Evolutionary conservation across 495 filamentous ascomycete genomes (phyloP), one percentile per base, ranked within the genome.

Genomic region (Gamarada debralockiae): DNA sequence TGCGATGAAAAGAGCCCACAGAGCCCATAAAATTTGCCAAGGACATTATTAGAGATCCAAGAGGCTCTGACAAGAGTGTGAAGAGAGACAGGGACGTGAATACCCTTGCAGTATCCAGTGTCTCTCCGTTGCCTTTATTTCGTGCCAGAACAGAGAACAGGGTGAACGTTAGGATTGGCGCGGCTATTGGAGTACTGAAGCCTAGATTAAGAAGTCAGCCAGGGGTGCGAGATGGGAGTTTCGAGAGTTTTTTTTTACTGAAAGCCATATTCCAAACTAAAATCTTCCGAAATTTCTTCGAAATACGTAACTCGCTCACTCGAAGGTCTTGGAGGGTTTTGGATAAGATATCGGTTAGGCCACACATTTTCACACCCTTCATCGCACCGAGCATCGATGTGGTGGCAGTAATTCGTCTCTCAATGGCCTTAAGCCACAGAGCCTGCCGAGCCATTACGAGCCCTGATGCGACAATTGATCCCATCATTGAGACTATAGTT

Each of bases 391-490:
- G 59, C 56, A 64, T 65, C 13, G 51, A 53, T 3, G 61, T 52
- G 0, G 66, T 69, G 40, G 39, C 25, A 31, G 65, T 62, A 2
- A 78, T 66, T n/a, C 77, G 65, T 12, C 64, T 62, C 55, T 76
- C 70, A 34, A 70, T 68, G 9, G 43, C 53, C 29, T 66, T 68
- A 55, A 77, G 67, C 77, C 77, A 79, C 1, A 41, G 41, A 42
- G 67, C 70, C 48, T 80, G 75, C 25, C 54, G 51, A 7, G 53
- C 51, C 10, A 27, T 23, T 6, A 57, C 36, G 15, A 60, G 13
- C 17, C 46, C 5, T 22, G 50, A 53, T 6, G 59, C 55, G 29
- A 48, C 48, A 20, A 46, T 18, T 4, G 43, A 46, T 14, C 13
- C 23, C 12, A 17, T 17, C 44, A 2, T 42, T 22, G 23, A 48